Base-by-base conservation (phyloP, 371 early-diverging fungal genomes). In the Massospora cicadina region DNA sequence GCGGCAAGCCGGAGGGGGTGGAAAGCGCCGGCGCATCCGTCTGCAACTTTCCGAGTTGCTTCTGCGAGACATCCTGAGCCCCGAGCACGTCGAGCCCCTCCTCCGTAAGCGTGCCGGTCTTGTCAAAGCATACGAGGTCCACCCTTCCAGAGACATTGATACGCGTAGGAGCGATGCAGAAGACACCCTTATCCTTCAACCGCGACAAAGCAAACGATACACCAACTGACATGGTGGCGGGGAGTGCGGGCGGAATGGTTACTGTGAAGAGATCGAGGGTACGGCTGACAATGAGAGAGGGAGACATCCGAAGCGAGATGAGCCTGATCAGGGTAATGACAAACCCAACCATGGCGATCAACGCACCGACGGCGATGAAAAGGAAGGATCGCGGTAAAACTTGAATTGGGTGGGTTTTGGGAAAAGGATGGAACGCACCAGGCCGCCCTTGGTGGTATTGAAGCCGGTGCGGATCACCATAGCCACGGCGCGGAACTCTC, bases 101-200 rank as follows among this genome's bases (percentile, higher is more conserved):
- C 70, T 97, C 93, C 0, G 99, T 99, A 58, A 99, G 72, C 2
- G 99, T 99, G 1, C 99, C 99, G 2, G 99, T 99, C 74, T 99
- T 99, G 77, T 99, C 99, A 80, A 99, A 99, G 67, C 94, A 89
- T 80, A 95, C 91, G 33, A 93, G 84, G 68, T 98, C 89, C 57
- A 98, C 76, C 68, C 92, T 92, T 53, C 99, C 99, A 43, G 95
- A 87, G 65, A 96, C 84, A 71, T 96, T 97, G 56, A 99, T 95
- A 21, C 94, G 78, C 3, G 93, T 86, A 0, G 95, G 93, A 55
- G 89, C 86, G 63, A 90, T 98, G 72, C 98, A 98, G 74, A 84
- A 92, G 60, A 99, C 95, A 26, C 84, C 81, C n/a, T 76, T 67
- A 58, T 81, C 80, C 62, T 85, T 85, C 43, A 99, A 76, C 25